Evolutionary conservation across 768 basidiomycete species (phyloP).

Genomic region (Hebeloma cylindrosporum): DNA sequence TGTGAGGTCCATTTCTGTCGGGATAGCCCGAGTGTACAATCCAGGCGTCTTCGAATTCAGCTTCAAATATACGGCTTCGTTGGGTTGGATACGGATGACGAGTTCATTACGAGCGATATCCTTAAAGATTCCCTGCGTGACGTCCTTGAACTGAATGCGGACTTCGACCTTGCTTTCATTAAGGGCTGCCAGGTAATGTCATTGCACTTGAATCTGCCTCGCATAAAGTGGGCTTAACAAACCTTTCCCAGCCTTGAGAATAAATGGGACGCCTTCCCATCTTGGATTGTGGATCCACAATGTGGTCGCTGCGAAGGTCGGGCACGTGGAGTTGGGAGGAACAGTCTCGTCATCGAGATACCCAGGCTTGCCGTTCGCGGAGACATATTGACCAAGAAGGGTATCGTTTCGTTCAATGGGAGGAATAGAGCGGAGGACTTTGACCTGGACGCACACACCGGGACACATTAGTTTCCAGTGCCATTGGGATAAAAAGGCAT

Average conservation of each 20-base stretch:
- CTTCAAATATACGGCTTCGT: slow-evolving; percentile 96
- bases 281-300: slow-evolving; percentile 93
- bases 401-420: slow-evolving; percentile 76
- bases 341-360: slow-evolving; percentile 97
- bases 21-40: slow-evolving; percentile 84
- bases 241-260: slow-evolving; percentile 98
- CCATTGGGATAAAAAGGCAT: slow-evolving; percentile 5
- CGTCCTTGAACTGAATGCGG: slow-evolving; percentile 97
- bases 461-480: slow-evolving; percentile 6
- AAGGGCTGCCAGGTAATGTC: slow-evolving; percentile 54
- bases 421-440: slow-evolving; percentile 90
- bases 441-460: slow-evolving; percentile 80
- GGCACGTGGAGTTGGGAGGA: slow-evolving; percentile 87
- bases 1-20: slow-evolving; percentile 97
- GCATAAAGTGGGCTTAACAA: slow-evolving; percentile 19
- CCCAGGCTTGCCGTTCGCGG: slow-evolving; percentile 92
- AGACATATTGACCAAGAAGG: slow-evolving; percentile 92
- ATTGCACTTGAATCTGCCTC: slow-evolving; percentile 1
- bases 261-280: slow-evolving; percentile 99
- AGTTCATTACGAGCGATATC: slow-evolving; percentile 96
- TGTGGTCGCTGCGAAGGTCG: slow-evolving; percentile 90
- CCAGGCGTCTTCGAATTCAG: slow-evolving; percentile 95
- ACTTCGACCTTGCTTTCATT: slow-evolving; percentile 99
- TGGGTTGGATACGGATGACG: slow-evolving; percentile 95
- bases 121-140: slow-evolving; percentile 94